phyloP scores from a whole-genome alignment of 192 early-diverging fungal genomes.

The Backusella westeae region DNA sequence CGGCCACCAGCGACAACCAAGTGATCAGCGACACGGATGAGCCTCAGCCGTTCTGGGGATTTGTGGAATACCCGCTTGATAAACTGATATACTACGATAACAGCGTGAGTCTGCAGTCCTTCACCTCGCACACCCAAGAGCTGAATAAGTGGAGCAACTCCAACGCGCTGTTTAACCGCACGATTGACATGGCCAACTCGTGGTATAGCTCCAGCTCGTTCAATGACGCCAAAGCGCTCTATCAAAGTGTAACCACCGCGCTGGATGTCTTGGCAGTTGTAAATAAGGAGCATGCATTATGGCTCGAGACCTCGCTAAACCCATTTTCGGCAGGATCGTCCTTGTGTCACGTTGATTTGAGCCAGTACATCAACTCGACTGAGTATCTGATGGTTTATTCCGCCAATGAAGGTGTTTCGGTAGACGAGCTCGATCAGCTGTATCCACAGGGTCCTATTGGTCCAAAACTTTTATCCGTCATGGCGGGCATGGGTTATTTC shows the following conservation, averaged over 20 bases:
- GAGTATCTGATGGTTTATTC: conserved; percentile 47
- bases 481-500: conserved; percentile 34
- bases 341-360: conserved; percentile 41
- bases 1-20: conserved; percentile 9
- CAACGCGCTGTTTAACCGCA: conserved; percentile 20
- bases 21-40: background rate
- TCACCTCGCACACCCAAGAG: background rate
- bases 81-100: background rate
- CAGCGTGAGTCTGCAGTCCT: background rate
- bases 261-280: conserved; percentile 2
- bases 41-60: conserved; percentile 32
- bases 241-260: conserved; percentile 11
- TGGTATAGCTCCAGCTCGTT: conserved; percentile 10
- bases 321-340: conserved; percentile 40
- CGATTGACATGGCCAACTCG: conserved; percentile 25
- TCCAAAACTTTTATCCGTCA: conserved; percentile 24
- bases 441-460: conserved; percentile 35
- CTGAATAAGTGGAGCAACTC: conserved; percentile 18
- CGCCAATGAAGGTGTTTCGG: conserved; percentile 31
- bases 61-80: conserved; percentile 36
- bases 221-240: conserved; percentile 4
- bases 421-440: conserved; percentile 4
- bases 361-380: conserved; percentile 22
- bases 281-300: background rate
- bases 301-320: conserved; percentile 36